phyloP scores from a whole-genome alignment of 2,329 filamentous ascomycete species.

The Thelonectria rubi region DNA sequence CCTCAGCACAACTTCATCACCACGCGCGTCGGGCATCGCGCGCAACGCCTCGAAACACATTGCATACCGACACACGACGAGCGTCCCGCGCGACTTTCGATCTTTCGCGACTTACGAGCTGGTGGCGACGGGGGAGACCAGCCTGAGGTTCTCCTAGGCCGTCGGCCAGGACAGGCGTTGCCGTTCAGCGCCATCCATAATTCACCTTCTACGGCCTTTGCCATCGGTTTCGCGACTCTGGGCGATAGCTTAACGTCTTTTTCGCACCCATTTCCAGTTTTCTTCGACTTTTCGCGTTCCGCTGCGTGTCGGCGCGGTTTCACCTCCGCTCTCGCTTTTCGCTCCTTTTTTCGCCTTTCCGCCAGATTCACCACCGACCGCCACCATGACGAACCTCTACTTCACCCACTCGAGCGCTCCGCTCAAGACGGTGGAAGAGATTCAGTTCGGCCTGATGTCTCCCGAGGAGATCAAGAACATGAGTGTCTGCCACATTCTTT shows the following conservation, averaged over 20 bases:
- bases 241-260: constrained; percentile 37
- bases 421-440: constrained; percentile 97
- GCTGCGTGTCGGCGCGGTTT: constrained; percentile 36
- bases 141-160: constrained; percentile 59
- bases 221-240: constrained; percentile 46
- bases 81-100: constrained; percentile 50
- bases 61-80: constrained; percentile 44
- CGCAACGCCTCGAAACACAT: constrained; percentile 46
- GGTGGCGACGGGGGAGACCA: constrained; percentile 57
- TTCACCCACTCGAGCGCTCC: constrained; percentile 94
- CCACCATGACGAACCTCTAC: constrained; percentile 88
- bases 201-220: constrained; percentile 44
- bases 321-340: constrained; percentile 37
- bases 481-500: constrained; percentile 95
- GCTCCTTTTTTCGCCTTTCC: constrained; percentile 40
- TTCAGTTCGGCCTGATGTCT: constrained; percentile 97
- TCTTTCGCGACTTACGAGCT: constrained; percentile 50
- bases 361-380: constrained; percentile 46
- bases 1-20: constrained; percentile 53
- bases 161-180: constrained; percentile 56
- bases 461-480: constrained; percentile 99
- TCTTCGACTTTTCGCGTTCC: constrained; percentile 40
- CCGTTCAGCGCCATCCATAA: constrained; percentile 54
- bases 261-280: constrained; percentile 36
- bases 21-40: constrained; percentile 63